Evolutionary conservation across 2,329 filamentous ascomycete genomes (phyloP).

Genomic region (Ophiostoma triangulosporum): DNA sequence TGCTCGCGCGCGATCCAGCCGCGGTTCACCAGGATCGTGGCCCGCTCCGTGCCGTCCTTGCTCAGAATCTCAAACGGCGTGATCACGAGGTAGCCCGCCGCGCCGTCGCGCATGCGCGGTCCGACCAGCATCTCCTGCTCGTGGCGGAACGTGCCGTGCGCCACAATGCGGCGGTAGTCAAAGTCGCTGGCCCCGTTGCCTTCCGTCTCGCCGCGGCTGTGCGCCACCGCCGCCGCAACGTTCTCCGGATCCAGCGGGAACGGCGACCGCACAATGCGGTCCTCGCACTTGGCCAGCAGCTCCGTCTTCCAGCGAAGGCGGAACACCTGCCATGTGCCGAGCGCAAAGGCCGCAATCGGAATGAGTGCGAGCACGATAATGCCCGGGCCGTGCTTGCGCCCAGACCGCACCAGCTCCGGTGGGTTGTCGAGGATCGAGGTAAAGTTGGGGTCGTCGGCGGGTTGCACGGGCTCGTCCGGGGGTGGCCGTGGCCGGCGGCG

Average conservation of each 20-base stretch:
- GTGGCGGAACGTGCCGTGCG: constrained; percentile 62
- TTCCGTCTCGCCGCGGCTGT: constrained; percentile 17
- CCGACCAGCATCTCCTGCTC: constrained; percentile 95
- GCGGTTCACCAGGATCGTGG: constrained; percentile 61
- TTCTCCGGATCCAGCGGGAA: constrained; percentile 65
- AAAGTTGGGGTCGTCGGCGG: constrained; percentile 66
- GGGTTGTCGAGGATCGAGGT: constrained; percentile 79
- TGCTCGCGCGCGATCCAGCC: constrained; percentile 83
- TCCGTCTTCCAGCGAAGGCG: constrained; percentile 90
- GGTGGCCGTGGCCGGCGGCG: background rate
- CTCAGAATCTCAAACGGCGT: constrained; percentile 61
- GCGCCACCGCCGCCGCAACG: constrained; percentile 67
- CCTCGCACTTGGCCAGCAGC: constrained; percentile 79
- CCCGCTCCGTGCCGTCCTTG: constrained; percentile 16
- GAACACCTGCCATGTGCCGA: constrained; percentile 93
- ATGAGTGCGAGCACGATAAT: constrained; percentile 76
- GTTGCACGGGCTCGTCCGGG: constrained; percentile 22
- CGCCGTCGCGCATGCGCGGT: constrained; percentile 74
- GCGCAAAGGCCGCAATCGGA: constrained; percentile 74
- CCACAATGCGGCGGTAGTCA: constrained; percentile 75
- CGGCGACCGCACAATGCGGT: constrained; percentile 74
- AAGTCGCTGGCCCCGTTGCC: constrained; percentile 39
- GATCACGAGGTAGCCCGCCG: constrained; percentile 81
- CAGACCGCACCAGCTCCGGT: constrained; percentile 61
- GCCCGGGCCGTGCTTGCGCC: constrained; percentile 62